phyloP scores from a whole-genome alignment of 768 basidiomycete species.

The Podaxis sp. region DNA sequence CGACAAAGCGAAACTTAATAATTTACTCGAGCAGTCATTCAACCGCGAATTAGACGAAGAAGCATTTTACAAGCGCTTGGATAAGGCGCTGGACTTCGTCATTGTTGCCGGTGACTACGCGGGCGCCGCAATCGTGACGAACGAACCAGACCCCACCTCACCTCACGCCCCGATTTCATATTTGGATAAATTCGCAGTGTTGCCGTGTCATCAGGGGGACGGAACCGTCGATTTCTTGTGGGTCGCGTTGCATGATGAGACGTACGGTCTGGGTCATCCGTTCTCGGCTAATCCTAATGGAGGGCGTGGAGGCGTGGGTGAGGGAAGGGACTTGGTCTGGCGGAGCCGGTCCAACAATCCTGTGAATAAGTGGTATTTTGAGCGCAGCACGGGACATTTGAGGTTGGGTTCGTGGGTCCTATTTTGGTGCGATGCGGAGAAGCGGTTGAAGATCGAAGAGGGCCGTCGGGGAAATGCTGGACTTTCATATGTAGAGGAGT shows the following conservation, averaged over 20 bases:
- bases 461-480: slow-evolving; percentile 62
- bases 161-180: slow-evolving; percentile 66
- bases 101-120: slow-evolving; percentile 95
- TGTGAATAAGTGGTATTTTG: slow-evolving; percentile 99
- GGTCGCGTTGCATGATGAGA: slow-evolving; percentile 98
- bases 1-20: slow-evolving; percentile 71
- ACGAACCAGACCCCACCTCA: slow-evolving; percentile 42
- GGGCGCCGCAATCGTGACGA: slow-evolving; percentile 92
- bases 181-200: slow-evolving; percentile 97
- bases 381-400: slow-evolving; percentile 89
- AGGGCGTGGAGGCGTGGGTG: slow-evolving; percentile 84
- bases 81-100: slow-evolving; percentile 80
- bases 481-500: slow-evolving; percentile 71
- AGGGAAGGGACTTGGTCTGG: slow-evolving; percentile 96
- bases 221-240: slow-evolving; percentile 99
- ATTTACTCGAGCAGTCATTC: slow-evolving; percentile 89
- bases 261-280: slow-evolving; percentile 91
- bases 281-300: slow-evolving; percentile 96
- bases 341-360: slow-evolving; percentile 91
- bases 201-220: slow-evolving; percentile 94
- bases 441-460: slow-evolving; percentile 69
- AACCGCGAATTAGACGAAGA: slow-evolving; percentile 65
- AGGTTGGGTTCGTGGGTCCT: slow-evolving; percentile 86
- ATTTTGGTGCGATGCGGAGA: slow-evolving; percentile 99
- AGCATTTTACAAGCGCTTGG: slow-evolving; percentile 79